phyloP scores from a whole-genome alignment of 2,329 filamentous ascomycete species.

The Colletotrichum lupini region DNA sequence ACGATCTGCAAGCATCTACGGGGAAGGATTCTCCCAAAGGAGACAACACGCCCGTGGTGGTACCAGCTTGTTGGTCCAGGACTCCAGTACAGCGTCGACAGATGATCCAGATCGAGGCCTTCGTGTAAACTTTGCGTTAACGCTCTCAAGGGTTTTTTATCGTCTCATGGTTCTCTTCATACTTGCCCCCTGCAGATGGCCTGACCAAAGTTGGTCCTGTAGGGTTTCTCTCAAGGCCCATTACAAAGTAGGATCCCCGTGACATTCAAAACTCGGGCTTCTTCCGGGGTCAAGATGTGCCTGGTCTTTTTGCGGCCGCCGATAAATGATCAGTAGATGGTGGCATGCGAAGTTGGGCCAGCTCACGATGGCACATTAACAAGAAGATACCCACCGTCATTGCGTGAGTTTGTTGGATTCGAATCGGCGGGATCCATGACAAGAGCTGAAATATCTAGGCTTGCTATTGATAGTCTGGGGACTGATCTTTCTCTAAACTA shows the following conservation, averaged over 20 bases:
- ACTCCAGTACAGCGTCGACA: neutral
- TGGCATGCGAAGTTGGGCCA: neutral
- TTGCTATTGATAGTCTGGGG: neutral
- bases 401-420: neutral
- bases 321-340: neutral
- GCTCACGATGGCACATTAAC: neutral
- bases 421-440: neutral
- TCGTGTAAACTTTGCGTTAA: neutral
- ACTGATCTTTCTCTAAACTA: neutral
- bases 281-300: neutral
- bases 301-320: neutral
- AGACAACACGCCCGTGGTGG: constrained; percentile 9
- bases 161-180: neutral
- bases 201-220: neutral
- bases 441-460: neutral
- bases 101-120: neutral
- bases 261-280: neutral
- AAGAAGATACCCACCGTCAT: neutral
- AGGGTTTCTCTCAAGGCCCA: neutral
- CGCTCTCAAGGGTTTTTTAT: neutral
- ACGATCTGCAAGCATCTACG: neutral
- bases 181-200: neutral
- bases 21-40: constrained; percentile 4
- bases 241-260: neutral
- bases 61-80: constrained; percentile 10